Evolutionary conservation across 2,329 filamentous ascomycete species (phyloP).

Genomic region (Coniochaeta hoffmannii): DNA sequence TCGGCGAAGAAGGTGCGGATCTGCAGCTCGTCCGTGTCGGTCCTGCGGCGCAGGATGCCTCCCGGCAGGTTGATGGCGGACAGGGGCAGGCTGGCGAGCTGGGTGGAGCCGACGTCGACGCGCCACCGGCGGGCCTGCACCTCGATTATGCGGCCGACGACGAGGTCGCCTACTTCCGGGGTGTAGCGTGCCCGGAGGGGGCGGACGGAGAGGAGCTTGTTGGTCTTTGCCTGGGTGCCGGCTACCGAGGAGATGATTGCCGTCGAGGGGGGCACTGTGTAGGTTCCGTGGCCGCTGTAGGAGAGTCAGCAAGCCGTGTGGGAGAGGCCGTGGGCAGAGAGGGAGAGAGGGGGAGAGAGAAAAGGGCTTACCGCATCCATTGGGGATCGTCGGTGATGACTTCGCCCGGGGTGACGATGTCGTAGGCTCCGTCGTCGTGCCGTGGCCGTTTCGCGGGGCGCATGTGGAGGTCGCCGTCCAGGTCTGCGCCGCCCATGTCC

Average conservation of each 20-base stretch:
- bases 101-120: constrained; percentile 83
- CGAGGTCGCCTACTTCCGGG: constrained; percentile 92
- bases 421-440: constrained; percentile 20
- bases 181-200: constrained; percentile 89
- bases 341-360: background rate
- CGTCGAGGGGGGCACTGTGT: constrained; percentile 52
- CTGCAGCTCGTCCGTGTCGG: constrained; percentile 93
- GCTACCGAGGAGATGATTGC: constrained; percentile 85
- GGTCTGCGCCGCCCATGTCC: constrained; percentile 23
- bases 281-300: constrained; percentile 83
- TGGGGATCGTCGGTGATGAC: constrained; percentile 85
- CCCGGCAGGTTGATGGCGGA: constrained; percentile 91
- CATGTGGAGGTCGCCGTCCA: constrained; percentile 39
- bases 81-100: constrained; percentile 78
- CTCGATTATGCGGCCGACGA: constrained; percentile 87
- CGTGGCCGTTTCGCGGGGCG: constrained; percentile 30
- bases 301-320: background rate
- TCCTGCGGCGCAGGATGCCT: constrained; percentile 83
- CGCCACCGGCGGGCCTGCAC: constrained; percentile 93
- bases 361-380: constrained; percentile 69
- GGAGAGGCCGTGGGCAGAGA: background rate
- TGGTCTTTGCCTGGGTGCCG: constrained; percentile 84
- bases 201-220: constrained; percentile 89
- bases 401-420: constrained; percentile 83
- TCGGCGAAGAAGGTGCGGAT: constrained; percentile 97